Evolutionary conservation across 1,284 basidiomycete species (phyloP).

Genomic region (Apiotrichum siamense): DNA sequence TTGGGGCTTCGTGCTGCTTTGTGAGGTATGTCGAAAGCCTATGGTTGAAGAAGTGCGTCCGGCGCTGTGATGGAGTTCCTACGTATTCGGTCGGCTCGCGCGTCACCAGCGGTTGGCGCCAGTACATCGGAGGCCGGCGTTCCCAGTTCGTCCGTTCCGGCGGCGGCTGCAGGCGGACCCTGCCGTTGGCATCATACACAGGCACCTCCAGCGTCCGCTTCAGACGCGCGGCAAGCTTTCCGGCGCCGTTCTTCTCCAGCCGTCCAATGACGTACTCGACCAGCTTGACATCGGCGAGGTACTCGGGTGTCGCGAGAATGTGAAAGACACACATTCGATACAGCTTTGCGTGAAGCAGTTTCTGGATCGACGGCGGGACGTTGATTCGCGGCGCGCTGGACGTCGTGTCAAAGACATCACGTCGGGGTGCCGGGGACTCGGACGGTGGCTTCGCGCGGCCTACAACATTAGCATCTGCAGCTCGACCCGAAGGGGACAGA

Average conservation of each 20-base stretch:
- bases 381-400: neutral
- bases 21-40: constrained; percentile 11
- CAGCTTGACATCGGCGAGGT: constrained; percentile 19
- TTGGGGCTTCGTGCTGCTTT: constrained; percentile 4
- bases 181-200: neutral
- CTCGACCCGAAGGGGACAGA: too few relatives aligned
- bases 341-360: constrained; percentile 29
- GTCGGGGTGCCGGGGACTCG: too few relatives aligned
- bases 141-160: neutral
- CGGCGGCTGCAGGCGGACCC: constrained; percentile 2
- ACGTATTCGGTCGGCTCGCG: neutral
- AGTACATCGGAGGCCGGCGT: constrained; percentile 5
- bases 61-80: constrained; percentile 3
- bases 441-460: too few relatives aligned
- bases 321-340: constrained; percentile 35
- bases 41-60: constrained; percentile 15
- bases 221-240: constrained; percentile 30
- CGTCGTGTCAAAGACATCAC: neutral
- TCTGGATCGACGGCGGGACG: constrained; percentile 23
- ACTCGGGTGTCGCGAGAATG: constrained; percentile 27
- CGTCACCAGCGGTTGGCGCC: constrained; percentile 6
- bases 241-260: constrained; percentile 27
- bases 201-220: constrained; percentile 15
- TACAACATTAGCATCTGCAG: too few relatives aligned
- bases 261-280: constrained; percentile 16